Evolutionary conservation across 2,329 filamentous ascomycete species (phyloP).

Genomic region (Cercospora zeae-maydis): DNA sequence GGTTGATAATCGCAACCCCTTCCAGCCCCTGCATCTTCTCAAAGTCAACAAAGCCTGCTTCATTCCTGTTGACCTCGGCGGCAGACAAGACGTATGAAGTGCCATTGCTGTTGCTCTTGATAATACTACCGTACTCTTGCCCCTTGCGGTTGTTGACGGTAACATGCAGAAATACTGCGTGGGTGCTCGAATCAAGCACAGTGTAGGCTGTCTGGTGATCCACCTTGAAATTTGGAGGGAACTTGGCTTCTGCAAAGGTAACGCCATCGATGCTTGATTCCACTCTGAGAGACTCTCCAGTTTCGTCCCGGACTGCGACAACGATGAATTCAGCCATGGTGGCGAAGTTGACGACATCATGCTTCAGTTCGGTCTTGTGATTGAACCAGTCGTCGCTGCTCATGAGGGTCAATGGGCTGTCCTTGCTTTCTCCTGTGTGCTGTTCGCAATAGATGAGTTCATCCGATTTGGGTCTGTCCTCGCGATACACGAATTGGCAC

Average conservation of each 20-base stretch:
- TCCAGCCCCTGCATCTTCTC: slow-evolving; percentile 93
- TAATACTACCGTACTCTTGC: slow-evolving; percentile 74
- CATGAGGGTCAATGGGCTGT: slow-evolving; percentile 62
- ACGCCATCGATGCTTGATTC: slow-evolving; percentile 81
- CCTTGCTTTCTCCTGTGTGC: slow-evolving; percentile 51
- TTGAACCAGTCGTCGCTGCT: slow-evolving; percentile 79
- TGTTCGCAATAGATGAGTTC: slow-evolving; percentile 64
- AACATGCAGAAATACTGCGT: slow-evolving; percentile 91
- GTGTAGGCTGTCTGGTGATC: slow-evolving; percentile 81
- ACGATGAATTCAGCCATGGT: slow-evolving; percentile 97
- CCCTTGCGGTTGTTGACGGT: slow-evolving; percentile 65
- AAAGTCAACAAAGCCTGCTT: slow-evolving; percentile 79
- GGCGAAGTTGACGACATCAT: slow-evolving; percentile 77
- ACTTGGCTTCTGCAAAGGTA: slow-evolving; percentile 76
- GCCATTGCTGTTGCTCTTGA: slow-evolving; percentile 98
- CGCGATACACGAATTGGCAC: slow-evolving; percentile 80
- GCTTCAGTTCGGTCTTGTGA: slow-evolving; percentile 59
- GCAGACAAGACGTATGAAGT: slow-evolving; percentile 89
- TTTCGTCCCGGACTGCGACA: slow-evolving; percentile 67
- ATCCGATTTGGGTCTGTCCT: slow-evolving; percentile 55
- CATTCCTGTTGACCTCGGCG: slow-evolving; percentile 75
- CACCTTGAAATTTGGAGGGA: slow-evolving; percentile 80
- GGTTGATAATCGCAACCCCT: slow-evolving; percentile 82
- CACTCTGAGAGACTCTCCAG: slow-evolving; percentile 66
- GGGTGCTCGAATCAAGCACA: slow-evolving; percentile 88